Conservation (phyloP, 2,329 filamentous ascomycete genomes). For the Didymella pinodella region DNA sequence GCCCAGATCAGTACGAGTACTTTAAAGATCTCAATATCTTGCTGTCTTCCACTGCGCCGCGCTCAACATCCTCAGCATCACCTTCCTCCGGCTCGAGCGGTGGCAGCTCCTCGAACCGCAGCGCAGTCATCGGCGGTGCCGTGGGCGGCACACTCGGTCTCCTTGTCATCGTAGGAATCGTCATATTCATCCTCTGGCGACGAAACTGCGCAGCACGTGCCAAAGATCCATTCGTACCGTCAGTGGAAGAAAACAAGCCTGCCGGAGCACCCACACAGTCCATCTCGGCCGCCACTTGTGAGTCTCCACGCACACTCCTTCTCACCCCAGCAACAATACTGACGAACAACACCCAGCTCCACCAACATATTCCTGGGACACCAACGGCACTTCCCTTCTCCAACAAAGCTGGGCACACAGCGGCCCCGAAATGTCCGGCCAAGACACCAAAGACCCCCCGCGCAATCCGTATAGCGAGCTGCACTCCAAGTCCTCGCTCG, state of each 20-base stretch:
- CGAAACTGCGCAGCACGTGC: neutral
- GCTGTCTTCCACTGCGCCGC: slow-evolving; percentile 14
- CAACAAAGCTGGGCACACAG: slow-evolving; percentile 6
- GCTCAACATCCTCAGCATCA: slow-evolving; percentile 1
- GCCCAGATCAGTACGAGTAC: slow-evolving; percentile 25
- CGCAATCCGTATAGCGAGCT: slow-evolving; percentile 12
- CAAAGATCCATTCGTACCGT: neutral
- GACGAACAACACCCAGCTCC: slow-evolving; percentile 1
- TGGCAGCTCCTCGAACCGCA: neutral
- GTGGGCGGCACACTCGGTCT: slow-evolving; percentile 9
- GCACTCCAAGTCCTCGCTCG: slow-evolving; percentile 6
- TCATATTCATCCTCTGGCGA: slow-evolving; percentile 14
- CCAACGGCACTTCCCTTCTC: neutral
- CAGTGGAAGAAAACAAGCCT: slow-evolving; percentile 9
- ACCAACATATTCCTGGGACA: slow-evolving; percentile 15
- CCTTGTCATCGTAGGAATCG: slow-evolving; percentile 1
- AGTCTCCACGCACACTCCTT: neutral
- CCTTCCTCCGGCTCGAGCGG: neutral
- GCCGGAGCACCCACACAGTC: slow-evolving; percentile 6
- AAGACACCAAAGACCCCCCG: slow-evolving; percentile 4
- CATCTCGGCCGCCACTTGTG: slow-evolving; percentile 8
- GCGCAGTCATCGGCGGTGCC: slow-evolving; percentile 13
- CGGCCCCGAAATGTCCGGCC: slow-evolving; percentile 6
- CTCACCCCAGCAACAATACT: neutral
- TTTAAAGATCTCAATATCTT: slow-evolving; percentile 22